Evolutionary conservation across 1,284 basidiomycete genomes (phyloP), one percentile per base, ranked within the genome.

Genomic region (Puccinia polysora): DNA sequence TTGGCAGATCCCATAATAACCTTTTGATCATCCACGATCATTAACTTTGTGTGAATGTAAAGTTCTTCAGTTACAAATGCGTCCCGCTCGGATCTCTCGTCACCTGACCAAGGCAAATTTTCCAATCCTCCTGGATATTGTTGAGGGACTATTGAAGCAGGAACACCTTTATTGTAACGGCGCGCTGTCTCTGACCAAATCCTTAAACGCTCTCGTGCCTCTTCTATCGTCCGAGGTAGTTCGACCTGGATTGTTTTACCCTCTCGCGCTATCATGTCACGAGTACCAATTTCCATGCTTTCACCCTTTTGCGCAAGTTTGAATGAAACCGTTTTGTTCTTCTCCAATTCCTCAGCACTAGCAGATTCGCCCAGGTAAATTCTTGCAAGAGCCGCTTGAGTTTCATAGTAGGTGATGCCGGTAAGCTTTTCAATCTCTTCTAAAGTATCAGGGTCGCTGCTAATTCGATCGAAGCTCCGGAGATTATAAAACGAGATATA

Each of bases 401-500:
- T 91, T 78, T 91, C 82, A 75, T 87, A 85, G 83, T 91, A 96
- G 36, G 85, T 85, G 68, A 96, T 85, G 0, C 89, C 89, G 2
- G 88, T 88, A 76, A 83, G 64, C 73, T 84, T 78, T 79, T 94
- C 89, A 84, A 90, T 89, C 75, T 85, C 76, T 63, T 83, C 80
- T 78, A 92, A 88, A 77, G 83, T 74, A 65, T 79, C 73, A 76
- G 82, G 80, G 2, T 90, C 91, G 0, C 87, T 87, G 78, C 94
- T 94, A 80, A 97, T 91, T 38, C 93, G 84, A 79, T 97, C 94
- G 79, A 94, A 96, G 1, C 87, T 83, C 49, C 93, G 85, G 38
- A 97, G 83, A 80, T 96, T 91, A 81, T 89, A 96, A 84, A 95
- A 91, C 20, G 88, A 84, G 75, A 90, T 88, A 79, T 88, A 90